Evolutionary conservation across 495 filamentous ascomycete species (phyloP).

Genomic region (Neohortaea acidophila): DNA sequence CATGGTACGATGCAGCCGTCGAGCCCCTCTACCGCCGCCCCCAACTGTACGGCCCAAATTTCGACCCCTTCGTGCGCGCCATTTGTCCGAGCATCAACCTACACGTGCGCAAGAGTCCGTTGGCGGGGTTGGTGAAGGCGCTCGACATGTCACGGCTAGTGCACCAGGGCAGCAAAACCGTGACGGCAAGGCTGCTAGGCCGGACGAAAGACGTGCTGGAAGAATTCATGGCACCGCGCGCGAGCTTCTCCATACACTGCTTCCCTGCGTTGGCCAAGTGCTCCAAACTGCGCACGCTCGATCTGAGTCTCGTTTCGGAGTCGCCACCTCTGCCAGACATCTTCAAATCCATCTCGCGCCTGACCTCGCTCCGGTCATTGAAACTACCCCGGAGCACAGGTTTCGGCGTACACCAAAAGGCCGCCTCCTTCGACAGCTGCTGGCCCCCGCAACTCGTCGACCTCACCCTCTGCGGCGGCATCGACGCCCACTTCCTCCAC

Average conservation of each 20-base stretch:
- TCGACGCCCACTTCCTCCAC: constrained; percentile 30
- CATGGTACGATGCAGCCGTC: constrained; percentile 49
- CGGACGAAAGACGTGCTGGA: constrained; percentile 42
- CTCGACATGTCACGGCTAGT: constrained; percentile 47
- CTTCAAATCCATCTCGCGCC: constrained; percentile 36
- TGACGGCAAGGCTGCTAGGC: constrained; percentile 49
- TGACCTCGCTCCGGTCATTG: constrained; percentile 35
- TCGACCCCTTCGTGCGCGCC: constrained; percentile 42
- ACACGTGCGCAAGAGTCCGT: constrained; percentile 37
- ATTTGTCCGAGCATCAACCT: constrained; percentile 47
- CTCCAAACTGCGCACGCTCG: constrained; percentile 35
- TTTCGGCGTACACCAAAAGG: constrained; percentile 17
- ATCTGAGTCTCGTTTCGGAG: constrained; percentile 45
- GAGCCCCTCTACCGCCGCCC: constrained; percentile 42
- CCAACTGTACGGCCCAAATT: constrained; percentile 37
- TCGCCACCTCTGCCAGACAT: constrained; percentile 37
- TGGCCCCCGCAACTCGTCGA: constrained; percentile 35
- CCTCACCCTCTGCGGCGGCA: constrained; percentile 31
- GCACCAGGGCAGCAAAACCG: constrained; percentile 49
- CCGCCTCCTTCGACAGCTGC: constrained; percentile 13
- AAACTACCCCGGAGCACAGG: constrained; percentile 41
- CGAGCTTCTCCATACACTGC: constrained; percentile 48
- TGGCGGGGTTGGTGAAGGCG: constrained; percentile 39
- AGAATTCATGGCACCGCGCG: constrained; percentile 49
- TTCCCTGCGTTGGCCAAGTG: constrained; percentile 51